A percentile compares a stretch with the other conserved stretches of the same genome.
phyloP scores from a whole-genome alignment of 2,329 filamentous ascomycete genomes.

The Arthrinium phaeospermum region DNA sequence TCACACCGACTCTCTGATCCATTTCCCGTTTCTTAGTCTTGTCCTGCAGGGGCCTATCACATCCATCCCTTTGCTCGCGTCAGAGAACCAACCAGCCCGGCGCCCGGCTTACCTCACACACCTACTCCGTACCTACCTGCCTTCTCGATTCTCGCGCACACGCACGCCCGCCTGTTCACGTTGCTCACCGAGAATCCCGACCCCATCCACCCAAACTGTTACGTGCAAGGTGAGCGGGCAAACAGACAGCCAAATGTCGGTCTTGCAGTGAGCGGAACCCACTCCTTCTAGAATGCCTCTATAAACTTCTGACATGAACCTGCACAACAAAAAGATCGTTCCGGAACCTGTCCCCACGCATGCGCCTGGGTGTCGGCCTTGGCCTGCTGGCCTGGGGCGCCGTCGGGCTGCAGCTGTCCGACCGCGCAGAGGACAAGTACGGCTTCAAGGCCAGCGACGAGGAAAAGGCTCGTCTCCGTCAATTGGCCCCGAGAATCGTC shows the following conservation, averaged over 20 bases:
- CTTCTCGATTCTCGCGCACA: not conserved
- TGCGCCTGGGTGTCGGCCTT: constrained; percentile 73
- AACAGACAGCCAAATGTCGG: constrained; percentile 12
- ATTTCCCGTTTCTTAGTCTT: constrained; percentile 14
- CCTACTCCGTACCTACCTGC: too few species aligned
- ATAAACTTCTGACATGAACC: constrained; percentile 6
- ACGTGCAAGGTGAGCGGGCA: constrained; percentile 15
- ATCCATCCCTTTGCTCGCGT: not conserved
- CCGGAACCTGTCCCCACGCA: constrained; percentile 71
- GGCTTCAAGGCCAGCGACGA: constrained; percentile 75
- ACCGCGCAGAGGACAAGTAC: constrained; percentile 74
- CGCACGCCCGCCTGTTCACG: not conserved
- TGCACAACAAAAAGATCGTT: constrained; percentile 60
- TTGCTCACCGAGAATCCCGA: constrained; percentile 14
- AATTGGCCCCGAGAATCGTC: constrained; percentile 66
- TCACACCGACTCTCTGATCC: constrained; percentile 18
- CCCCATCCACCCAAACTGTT: constrained; percentile 2
- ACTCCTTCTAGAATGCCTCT: constrained; percentile 10
- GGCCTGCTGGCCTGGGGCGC: constrained; percentile 79
- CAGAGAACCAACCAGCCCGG: not conserved
- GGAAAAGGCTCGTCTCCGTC: constrained; percentile 71
- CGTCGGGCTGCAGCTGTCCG: constrained; percentile 74
- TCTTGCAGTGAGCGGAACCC: constrained; percentile 17
- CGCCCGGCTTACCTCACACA: not conserved
- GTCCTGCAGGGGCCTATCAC: constrained; percentile 14